Evolutionary conservation across 2,329 filamentous ascomycete species (phyloP), one percentile per base, ranked within the genome.

Genomic region (Tolypocladium album): DNA sequence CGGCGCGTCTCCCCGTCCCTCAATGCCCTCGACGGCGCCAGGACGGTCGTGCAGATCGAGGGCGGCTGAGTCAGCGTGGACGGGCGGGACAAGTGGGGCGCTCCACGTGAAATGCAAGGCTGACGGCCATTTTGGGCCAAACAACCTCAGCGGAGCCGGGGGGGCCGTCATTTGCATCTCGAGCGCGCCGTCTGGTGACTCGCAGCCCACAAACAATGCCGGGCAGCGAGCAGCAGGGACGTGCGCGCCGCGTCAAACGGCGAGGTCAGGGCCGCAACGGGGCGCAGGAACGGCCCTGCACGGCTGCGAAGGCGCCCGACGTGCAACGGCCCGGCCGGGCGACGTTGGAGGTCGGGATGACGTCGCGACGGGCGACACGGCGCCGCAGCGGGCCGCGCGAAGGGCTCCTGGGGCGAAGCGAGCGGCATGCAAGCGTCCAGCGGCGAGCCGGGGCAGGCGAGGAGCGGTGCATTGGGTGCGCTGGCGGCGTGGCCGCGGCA

Each of bases 101-200:
- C 61, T 66, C 64, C 69, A 71, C 66, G 67, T 70, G 66, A 69
- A 63, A 66, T 58, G 65, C 67, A 69, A 70, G 65, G 65, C 69
- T 68, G 65, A 67, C 60, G 58, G 56, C 55, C 62, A 59, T 39
- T 65, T 63, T 66, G 57, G 62, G 59, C 56, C 61, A 65, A 65
- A 62, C 62, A 64, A 65, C 40, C 50, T 55, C 50, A 55, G 50
- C 31, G 50, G 31, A 38, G 12, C 31, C 20, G 20, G 38, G 31
- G 38, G 31, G 53, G 55, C 31, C 27, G 55, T 57, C 55, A 47
- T 52, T 57, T 57, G 55, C 55, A 43, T 5, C 27, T 31, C 27
- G 27, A 3, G 27, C 27, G 24, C 39, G 24, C 31, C 31, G 7
- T 22, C 8, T n/a, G 50, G 50, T 31, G 31, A 22, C 31, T 12